Evolutionary conservation across 306 rosid species (phyloP).

Genomic region (Rubus idaeus): DNA sequence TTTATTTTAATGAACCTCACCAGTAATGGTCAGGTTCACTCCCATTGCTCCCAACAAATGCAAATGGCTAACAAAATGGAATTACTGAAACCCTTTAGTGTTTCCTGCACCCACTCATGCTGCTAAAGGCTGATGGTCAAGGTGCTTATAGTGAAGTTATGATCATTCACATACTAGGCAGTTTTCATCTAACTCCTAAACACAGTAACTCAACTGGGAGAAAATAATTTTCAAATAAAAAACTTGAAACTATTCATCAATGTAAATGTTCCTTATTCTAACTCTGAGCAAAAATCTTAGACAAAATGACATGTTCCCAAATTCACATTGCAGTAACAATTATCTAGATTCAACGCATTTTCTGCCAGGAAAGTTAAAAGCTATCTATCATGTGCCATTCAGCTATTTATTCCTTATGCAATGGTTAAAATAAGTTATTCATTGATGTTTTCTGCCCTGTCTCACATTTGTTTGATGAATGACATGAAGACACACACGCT

Average conservation of each 20-base stretch:
- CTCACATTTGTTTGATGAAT: not conserved
- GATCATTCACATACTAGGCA: not conserved
- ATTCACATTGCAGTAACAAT: no score
- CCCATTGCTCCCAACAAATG: not conserved
- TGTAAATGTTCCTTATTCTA: no score
- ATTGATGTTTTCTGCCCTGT: not conserved
- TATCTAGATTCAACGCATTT: no score
- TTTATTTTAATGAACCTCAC: not conserved
- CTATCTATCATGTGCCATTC: not conserved
- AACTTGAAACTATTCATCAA: no score
- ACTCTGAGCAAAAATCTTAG: no score
- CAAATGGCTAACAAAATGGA: not conserved
- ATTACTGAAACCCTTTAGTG: not conserved
- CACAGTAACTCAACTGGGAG: not conserved
- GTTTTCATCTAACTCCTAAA: constrained; percentile 1
- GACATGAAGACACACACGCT: not conserved
- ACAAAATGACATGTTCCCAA: no score
- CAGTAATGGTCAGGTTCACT: not conserved
- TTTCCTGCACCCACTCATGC: not conserved
- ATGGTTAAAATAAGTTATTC: not conserved
- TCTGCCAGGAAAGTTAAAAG: not conserved
- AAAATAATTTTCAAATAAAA: no score
- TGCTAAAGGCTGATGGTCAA: not conserved
- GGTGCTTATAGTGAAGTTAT: not conserved
- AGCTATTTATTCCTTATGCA: not conserved